Conservation (phyloP, 176 grass and related monocot genomes). For the Calamus simplicifolius region DNA sequence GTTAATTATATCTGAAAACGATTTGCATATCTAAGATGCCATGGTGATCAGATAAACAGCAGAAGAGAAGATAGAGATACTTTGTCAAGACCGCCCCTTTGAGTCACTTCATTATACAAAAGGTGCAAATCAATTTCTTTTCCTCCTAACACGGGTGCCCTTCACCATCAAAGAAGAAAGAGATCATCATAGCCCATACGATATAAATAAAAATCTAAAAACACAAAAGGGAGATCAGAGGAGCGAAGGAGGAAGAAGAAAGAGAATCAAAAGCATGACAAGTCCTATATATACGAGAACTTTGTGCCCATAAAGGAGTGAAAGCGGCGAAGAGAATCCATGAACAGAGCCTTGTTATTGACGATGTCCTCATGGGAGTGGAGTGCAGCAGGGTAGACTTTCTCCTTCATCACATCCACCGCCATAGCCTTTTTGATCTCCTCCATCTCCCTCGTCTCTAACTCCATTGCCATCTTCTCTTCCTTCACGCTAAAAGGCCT, state of each 20-base stretch:
- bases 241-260: background rate
- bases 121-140: conserved; percentile 49
- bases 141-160: conserved; percentile 57
- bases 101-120: conserved; percentile 48
- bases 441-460: background rate
- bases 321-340: conserved; percentile 38
- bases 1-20: no score
- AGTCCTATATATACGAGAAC: conserved; percentile 28
- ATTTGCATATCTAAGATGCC: no score
- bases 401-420: conserved; percentile 7
- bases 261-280: no score
- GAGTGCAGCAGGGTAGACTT: conserved; percentile 31
- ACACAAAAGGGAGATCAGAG: background rate
- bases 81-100: conserved; percentile 44
- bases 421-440: no score
- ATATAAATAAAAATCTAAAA: background rate
- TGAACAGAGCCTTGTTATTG: conserved; percentile 25
- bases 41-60: no score
- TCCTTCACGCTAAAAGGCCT: conserved; percentile 10
- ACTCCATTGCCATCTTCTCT: conserved; percentile 8
- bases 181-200: background rate
- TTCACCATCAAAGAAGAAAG: conserved; percentile 1
- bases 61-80: conserved; percentile 12
- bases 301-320: conserved; percentile 41
- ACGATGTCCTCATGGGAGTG: conserved; percentile 27